These are phyloP conservation scores for Eudorina sp. DNA, from an alignment of 139 green algal species.

Conservation along the genomic window DNA sequence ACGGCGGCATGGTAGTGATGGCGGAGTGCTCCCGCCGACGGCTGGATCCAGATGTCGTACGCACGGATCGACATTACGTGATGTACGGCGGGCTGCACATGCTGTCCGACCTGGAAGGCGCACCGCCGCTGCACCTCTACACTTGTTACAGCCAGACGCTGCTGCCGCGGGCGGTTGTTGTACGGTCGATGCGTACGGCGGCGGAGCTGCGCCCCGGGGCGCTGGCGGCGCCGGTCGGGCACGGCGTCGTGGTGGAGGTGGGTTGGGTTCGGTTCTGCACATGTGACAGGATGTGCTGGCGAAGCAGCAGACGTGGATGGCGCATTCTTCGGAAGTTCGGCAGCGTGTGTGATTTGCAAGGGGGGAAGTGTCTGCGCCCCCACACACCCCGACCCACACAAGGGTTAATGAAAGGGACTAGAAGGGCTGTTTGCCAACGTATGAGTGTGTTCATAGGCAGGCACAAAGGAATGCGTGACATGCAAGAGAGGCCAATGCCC, in stretches of 20 bases:
- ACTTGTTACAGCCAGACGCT: not conserved
- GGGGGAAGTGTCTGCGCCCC: too few species aligned
- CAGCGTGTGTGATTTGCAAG: too few species aligned
- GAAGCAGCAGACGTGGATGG: too few species aligned
- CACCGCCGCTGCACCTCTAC: conserved; percentile 5
- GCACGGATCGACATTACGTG: not conserved
- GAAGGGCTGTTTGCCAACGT: too few species aligned
- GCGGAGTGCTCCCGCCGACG: conserved; percentile 31
- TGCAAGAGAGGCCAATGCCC: too few species aligned
- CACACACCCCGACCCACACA: too few species aligned
- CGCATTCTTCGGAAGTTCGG: too few species aligned
- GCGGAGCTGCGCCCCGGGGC: not conserved
- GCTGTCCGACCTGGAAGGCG: not conserved
- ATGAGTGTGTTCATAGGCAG: too few species aligned
- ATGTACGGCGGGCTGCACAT: conserved; percentile 25
- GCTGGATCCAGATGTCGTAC: conserved; percentile 26
- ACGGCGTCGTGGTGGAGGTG: conserved; percentile 24
- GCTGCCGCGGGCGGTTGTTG: conserved; percentile 23
- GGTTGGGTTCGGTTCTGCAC: not conserved
- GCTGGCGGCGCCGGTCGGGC: conserved; percentile 26
- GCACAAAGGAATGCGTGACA: too few species aligned
- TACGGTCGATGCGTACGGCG: not conserved
- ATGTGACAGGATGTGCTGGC: not conserved
- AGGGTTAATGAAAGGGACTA: too few species aligned
- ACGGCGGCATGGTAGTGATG: conserved; percentile 48